Conservation (phyloP, 1,284 basidiomycete species). For the Rhodotorula sp. region DNA sequence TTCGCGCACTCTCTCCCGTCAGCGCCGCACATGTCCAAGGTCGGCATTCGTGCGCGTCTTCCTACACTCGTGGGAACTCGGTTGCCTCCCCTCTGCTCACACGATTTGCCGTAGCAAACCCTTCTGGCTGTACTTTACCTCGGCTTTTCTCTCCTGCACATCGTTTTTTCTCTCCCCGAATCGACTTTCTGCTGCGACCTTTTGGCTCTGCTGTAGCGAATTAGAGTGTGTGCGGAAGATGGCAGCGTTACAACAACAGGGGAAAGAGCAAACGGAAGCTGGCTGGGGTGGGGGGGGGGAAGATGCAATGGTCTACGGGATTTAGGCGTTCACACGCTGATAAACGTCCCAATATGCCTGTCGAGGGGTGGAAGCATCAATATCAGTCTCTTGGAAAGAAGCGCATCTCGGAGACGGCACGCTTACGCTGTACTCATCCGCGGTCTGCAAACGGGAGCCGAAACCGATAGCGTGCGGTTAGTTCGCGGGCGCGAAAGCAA, state of each 20-base stretch:
- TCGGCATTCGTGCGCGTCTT: not conserved
- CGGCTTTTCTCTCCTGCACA: not conserved
- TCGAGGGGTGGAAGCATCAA: not conserved
- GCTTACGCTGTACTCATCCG: constrained; percentile 22
- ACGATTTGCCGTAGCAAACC: not conserved
- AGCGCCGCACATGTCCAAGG: too few relatives aligned
- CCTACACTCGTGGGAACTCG: not conserved
- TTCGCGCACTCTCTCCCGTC: too few relatives aligned
- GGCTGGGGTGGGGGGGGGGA: too few relatives aligned
- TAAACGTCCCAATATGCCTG: constrained; percentile 25
- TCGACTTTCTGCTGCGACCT: not conserved
- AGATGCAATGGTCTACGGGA: not conserved
- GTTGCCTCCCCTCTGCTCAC: not conserved
- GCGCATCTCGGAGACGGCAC: not conserved
- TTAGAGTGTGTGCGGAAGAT: not conserved
- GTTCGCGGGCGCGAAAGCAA: not conserved
- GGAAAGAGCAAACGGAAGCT: too few relatives aligned
- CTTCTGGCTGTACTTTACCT: constrained; percentile 7
- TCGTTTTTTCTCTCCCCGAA: not conserved
- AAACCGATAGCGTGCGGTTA: too few relatives aligned
- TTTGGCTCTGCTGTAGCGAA: not conserved
- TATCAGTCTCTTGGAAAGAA: not conserved
- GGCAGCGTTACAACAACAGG: not conserved
- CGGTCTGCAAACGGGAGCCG: not conserved
- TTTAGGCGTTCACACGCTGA: constrained; percentile 13